Base-by-base conservation (phyloP, 345 rosid genomes). In the Aethionema arabicum region DNA sequence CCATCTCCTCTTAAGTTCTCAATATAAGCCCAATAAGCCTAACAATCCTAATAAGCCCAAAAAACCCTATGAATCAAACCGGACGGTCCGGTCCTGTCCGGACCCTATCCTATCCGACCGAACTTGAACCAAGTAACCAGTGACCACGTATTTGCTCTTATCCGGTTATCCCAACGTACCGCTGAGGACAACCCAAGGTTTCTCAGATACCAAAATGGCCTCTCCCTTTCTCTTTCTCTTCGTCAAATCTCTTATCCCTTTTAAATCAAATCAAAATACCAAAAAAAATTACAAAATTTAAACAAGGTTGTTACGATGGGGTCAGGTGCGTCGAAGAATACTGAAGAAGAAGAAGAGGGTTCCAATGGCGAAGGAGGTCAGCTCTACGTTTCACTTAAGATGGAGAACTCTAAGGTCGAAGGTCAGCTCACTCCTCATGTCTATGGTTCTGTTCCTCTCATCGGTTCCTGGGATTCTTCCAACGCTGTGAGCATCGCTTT, bases 391-490 rank as follows among this genome's bases (percentile, higher is more conserved):
- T 93, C 99, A 42, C 80, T 93, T 43, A 85, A 82, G 78, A 85
- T 90, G 96, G 97, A 87, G 77, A 87, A 83, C 47, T 80, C 79
- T 50, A 93, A 76, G 83, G 83, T 74, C 39, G 85, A 84, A 67
- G 83, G 83, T 11, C 97, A 87, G 69, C 91, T 93, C 59, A 72
- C 83, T 63, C 99, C 99, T 78, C 97, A 93, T 57, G 85, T 87
- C 41, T 90, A 85, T 52, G 99, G 97, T 71, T 93, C 99, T 41
- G 85, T 79, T 43, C 96, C 90, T 63, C 84, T 93, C 40, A 78
- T 90, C 52, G 99, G 97, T 44, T 93, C 95, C 27, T 93, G 97
- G 97, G 99, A 93, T 80, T 68, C 92, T 69, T 76, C 96, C 8
- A 90, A 80, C 83, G 90, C 97, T 55, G 98, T 88, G 77, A 77